phyloP scores from a whole-genome alignment of 371 early-diverging fungal genomes.

The Rhizoclosmatium hyalinum region DNA sequence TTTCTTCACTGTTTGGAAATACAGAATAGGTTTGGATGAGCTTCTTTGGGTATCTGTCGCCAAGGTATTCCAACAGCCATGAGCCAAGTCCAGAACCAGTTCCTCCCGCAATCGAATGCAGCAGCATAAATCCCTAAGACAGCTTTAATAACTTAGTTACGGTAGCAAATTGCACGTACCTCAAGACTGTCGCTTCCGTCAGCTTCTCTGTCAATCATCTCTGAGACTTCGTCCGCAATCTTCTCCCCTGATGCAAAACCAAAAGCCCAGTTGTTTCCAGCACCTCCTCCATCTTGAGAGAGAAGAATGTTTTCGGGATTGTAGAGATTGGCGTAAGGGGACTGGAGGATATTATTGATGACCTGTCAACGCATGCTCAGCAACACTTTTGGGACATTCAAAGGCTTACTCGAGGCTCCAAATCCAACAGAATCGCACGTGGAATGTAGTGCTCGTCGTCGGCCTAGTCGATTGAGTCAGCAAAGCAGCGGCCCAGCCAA shows the following conservation, averaged over 20 bases:
- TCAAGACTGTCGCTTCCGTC: slow-evolving; percentile 58
- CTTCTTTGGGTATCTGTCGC: slow-evolving; percentile 98
- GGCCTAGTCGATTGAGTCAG: slow-evolving; percentile 62
- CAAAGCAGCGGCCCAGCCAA: slow-evolving; percentile 64
- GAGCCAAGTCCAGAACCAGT: slow-evolving; percentile 62
- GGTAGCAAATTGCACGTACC: slow-evolving; percentile 30
- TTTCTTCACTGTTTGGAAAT: slow-evolving; percentile 98
- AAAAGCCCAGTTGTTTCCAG: slow-evolving; percentile 61
- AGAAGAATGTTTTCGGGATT: slow-evolving; percentile 88
- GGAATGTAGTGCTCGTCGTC: slow-evolving; percentile 62
- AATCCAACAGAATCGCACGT: slow-evolving; percentile 95
- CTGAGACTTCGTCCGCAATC: slow-evolving; percentile 52
- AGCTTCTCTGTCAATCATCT: slow-evolving; percentile 65
- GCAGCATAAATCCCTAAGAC: slow-evolving; percentile 55
- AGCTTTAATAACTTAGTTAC: background rate
- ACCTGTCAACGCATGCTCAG: slow-evolving; percentile 35
- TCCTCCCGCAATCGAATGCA: slow-evolving; percentile 62
- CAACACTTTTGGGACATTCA: background rate
- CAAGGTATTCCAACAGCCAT: slow-evolving; percentile 56
- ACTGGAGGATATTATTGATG: slow-evolving; percentile 56
- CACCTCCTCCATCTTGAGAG: slow-evolving; percentile 79
- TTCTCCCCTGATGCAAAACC: slow-evolving; percentile 52
- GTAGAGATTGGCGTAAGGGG: slow-evolving; percentile 59
- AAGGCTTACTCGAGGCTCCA: slow-evolving; percentile 82
- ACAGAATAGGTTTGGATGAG: slow-evolving; percentile 98